Conservation (phyloP, 345 rosid species). For the Eucalyptus polybractea region DNA sequence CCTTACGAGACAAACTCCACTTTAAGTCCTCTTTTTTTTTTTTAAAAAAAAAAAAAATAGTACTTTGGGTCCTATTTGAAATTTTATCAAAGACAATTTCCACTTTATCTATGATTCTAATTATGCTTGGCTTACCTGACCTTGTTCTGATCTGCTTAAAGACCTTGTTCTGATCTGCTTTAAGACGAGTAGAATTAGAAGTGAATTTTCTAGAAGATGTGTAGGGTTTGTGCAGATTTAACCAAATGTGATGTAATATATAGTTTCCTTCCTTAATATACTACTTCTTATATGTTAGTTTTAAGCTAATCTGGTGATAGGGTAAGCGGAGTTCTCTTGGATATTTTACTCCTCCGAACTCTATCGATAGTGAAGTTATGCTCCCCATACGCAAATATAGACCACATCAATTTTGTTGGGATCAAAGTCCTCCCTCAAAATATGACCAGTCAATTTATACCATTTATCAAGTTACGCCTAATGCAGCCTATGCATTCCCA, state of each 20-base stretch:
- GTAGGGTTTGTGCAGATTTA: neutral
- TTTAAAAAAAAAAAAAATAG: too few relatives aligned
- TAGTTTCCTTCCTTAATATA: neutral
- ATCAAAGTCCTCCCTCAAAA: neutral
- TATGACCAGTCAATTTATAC: neutral
- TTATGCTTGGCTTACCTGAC: neutral
- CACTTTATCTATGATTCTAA: neutral
- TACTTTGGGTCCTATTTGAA: too few relatives aligned
- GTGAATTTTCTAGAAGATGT: neutral
- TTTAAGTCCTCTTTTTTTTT: too few relatives aligned
- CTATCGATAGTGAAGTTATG: neutral
- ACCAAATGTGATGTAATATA: neutral
- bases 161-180: neutral
- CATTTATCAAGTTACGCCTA: neutral
- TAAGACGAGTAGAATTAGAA: neutral
- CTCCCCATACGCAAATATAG: neutral
- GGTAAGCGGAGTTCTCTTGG: neutral
- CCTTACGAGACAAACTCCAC: too few relatives aligned
- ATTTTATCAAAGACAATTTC: too few relatives aligned
- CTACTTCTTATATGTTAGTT: neutral
- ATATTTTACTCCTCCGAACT: neutral
- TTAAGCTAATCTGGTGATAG: neutral
- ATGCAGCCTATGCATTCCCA: neutral
- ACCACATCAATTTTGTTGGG: neutral
- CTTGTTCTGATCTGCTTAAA: neutral